phyloP scores from a whole-genome alignment of 169 alveolate species.

The Pseudocohnilembus persalinus region DNA sequence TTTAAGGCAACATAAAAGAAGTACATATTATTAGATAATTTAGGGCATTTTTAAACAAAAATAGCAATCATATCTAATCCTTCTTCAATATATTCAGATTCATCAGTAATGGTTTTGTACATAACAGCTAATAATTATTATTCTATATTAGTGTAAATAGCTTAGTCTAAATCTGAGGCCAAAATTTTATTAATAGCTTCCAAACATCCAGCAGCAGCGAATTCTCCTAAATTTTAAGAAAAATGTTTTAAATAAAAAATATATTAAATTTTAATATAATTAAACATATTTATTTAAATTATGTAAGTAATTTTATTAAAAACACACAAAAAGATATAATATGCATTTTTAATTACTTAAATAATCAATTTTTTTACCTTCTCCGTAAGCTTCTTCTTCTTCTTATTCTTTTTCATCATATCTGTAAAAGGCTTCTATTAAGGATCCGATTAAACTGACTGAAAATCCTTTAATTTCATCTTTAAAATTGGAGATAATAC shows the following conservation, averaged over 20 bases:
- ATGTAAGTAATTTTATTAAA: no score
- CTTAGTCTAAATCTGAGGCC: no score
- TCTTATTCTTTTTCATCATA: background rate
- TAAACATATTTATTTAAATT: no score
- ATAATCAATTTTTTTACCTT: background rate
- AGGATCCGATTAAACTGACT: background rate
- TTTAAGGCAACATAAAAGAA: background rate
- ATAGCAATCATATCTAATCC: background rate
- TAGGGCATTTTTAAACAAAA: background rate
- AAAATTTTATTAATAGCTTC: background rate
- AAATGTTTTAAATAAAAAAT: no score
- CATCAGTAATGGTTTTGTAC: background rate
- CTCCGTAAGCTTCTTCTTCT: background rate
- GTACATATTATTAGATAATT: background rate
- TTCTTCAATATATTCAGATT: background rate
- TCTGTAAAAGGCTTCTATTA: background rate
- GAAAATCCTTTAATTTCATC: background rate
- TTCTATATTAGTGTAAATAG: background rate
- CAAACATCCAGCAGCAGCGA: background rate
- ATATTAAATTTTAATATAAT: no score
- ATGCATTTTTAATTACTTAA: no score
- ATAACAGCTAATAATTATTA: background rate
- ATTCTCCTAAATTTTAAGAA: background rate
- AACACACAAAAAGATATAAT: no score
- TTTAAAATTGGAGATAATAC: background rate